phyloP scores from a whole-genome alignment of 768 basidiomycete species.

The Tricholoma sp. region DNA sequence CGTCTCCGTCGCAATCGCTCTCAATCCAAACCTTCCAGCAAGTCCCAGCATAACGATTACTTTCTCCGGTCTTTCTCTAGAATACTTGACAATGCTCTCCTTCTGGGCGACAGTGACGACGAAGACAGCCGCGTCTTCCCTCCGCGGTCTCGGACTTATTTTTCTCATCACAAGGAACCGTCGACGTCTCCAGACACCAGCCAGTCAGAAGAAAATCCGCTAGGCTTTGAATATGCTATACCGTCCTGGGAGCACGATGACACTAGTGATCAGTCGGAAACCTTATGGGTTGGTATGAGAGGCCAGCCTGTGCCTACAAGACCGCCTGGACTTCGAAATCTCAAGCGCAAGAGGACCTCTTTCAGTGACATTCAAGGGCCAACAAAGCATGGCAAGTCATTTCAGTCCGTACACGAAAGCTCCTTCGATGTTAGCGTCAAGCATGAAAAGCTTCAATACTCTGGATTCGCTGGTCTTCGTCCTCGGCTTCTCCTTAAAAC shows the following conservation, averaged over 20 bases:
- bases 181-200: slow-evolving; percentile 8
- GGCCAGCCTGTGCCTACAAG: not conserved
- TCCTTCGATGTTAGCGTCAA: slow-evolving; percentile 40
- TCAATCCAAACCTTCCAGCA: slow-evolving; percentile 3
- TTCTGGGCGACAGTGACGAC: slow-evolving; percentile 15
- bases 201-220: slow-evolving; percentile 5
- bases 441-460: slow-evolving; percentile 27
- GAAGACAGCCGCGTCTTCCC: not conserved
- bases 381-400: slow-evolving; percentile 40
- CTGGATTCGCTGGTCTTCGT: slow-evolving; percentile 6
- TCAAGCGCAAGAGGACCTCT: slow-evolving; percentile 27
- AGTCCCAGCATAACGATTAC: slow-evolving; percentile 9
- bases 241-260: slow-evolving; percentile 17
- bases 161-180: not conserved
- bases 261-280: not conserved
- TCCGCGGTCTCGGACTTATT: not conserved
- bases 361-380: slow-evolving; percentile 41
- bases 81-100: slow-evolving; percentile 24
- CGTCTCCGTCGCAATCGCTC: slow-evolving; percentile 16
- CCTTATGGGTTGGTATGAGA: slow-evolving; percentile 13
- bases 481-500: not conserved
- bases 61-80: slow-evolving; percentile 28
- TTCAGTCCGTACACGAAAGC: slow-evolving; percentile 34
- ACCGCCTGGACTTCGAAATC: slow-evolving; percentile 2
- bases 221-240: slow-evolving; percentile 6